Percentiles rank a stretch among this genome's conserved stretches.
phyloP scores from a whole-genome alignment of 352 stramenopile species.

The Globisporangium nodosum region DNA sequence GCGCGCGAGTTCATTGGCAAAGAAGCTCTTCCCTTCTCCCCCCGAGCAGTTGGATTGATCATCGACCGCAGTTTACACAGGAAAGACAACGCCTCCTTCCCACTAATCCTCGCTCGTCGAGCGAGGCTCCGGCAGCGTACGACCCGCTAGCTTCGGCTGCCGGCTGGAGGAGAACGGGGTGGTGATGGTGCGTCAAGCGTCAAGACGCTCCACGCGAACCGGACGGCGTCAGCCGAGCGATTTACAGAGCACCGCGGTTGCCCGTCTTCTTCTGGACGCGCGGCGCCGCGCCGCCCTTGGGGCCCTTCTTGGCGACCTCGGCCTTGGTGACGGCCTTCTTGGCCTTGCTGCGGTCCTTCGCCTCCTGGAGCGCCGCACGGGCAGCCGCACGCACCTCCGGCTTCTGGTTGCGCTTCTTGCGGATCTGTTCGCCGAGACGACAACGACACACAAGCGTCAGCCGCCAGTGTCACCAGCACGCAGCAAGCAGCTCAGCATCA shows the following conservation, averaged over 20 bases:
- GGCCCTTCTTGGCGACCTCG: slow-evolving; percentile 50
- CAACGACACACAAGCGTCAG: slow-evolving; percentile 3
- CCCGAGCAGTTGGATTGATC: slow-evolving; percentile 19
- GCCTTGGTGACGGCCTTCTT: slow-evolving; percentile 68
- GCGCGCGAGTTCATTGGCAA: slow-evolving; percentile 16
- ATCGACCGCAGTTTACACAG: slow-evolving; percentile 7
- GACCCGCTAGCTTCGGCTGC: slow-evolving; percentile 6
- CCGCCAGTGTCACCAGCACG: no score
- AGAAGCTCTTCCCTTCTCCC: slow-evolving; percentile 15
- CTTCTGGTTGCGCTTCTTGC: slow-evolving; percentile 97
- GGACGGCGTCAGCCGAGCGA: slow-evolving; percentile 7
- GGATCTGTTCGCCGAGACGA: slow-evolving; percentile 60
- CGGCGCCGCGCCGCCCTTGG: slow-evolving; percentile 57
- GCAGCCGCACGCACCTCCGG: slow-evolving; percentile 88
- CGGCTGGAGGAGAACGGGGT: slow-evolving; percentile 5
- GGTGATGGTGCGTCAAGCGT: neutral
- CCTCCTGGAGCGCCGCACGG: slow-evolving; percentile 85
- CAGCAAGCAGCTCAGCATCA: neutral
- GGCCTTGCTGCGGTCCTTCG: slow-evolving; percentile 86
- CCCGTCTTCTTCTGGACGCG: slow-evolving; percentile 85
- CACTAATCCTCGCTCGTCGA: slow-evolving; percentile 3
- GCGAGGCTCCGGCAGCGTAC: slow-evolving; percentile 5
- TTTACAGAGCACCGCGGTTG: slow-evolving; percentile 88
- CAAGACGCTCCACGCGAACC: neutral
- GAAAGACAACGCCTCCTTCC: neutral